phyloP scores from a whole-genome alignment of 2,329 filamentous ascomycete genomes.

The Fusarium foetens region DNA sequence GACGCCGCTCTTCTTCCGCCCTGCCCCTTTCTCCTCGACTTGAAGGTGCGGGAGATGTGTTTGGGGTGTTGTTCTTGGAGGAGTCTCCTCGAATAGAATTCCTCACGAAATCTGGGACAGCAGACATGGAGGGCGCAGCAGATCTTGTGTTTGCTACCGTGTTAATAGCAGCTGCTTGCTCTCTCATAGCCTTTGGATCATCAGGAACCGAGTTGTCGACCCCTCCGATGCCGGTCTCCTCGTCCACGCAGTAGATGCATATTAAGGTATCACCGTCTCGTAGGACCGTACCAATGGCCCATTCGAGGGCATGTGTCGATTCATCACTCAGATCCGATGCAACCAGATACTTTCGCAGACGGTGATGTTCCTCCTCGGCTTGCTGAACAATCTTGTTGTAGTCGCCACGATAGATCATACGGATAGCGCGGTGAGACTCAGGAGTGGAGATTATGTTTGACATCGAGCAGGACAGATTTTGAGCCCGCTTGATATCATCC shows the following conservation, averaged over 20 bases:
- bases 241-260: conserved; percentile 92
- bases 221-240: conserved; percentile 74
- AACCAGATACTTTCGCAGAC: conserved; percentile 91
- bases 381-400: conserved; percentile 80
- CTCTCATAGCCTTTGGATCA: conserved; percentile 78
- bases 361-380: conserved; percentile 80
- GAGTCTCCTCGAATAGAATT: conserved; percentile 47
- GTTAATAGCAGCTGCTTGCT: conserved; percentile 78
- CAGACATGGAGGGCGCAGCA: conserved; percentile 46
- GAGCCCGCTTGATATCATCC: conserved; percentile 86
- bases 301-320: conserved; percentile 93
- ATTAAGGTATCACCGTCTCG: conserved; percentile 94
- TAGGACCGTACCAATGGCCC: conserved; percentile 95
- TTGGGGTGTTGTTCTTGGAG: conserved; percentile 49
- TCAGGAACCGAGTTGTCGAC: conserved; percentile 70
- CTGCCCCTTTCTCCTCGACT: conserved; percentile 63
- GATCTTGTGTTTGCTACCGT: conserved; percentile 62
- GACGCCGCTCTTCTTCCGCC: conserved; percentile 80
- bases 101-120: conserved; percentile 50
- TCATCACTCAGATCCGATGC: conserved; percentile 95
- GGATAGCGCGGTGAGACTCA: conserved; percentile 82
- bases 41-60: conserved; percentile 60
- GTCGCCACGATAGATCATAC: conserved; percentile 90
- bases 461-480: conserved; percentile 82
- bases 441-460: conserved; percentile 82